Percentiles rank a stretch among this genome's conserved stretches.
phyloP scores from a whole-genome alignment of 2,329 filamentous ascomycete species.

The Cercospora sesami region DNA sequence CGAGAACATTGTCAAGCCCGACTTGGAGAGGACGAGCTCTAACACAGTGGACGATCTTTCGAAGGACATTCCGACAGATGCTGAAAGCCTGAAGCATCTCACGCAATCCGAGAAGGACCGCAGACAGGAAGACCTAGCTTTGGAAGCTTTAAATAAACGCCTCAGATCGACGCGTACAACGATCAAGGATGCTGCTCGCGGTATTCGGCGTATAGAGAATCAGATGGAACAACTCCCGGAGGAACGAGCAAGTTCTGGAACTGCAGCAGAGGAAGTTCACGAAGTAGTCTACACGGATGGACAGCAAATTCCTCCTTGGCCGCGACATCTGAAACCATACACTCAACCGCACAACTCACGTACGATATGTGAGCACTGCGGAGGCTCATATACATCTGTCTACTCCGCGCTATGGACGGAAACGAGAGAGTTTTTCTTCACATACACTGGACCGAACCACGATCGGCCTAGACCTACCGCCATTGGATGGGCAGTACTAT shows the following conservation, averaged over 20 bases:
- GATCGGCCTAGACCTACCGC: slow-evolving; percentile 41
- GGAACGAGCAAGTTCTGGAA: not conserved
- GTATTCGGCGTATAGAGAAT: slow-evolving; percentile 46
- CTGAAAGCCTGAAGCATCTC: slow-evolving; percentile 16
- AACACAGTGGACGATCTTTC: slow-evolving; percentile 18
- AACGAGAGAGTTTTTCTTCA: slow-evolving; percentile 35
- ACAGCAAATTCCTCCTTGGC: slow-evolving; percentile 5
- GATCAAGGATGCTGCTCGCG: slow-evolving; percentile 47
- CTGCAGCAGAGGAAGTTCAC: not conserved
- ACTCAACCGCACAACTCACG: slow-evolving; percentile 19
- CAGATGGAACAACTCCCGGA: slow-evolving; percentile 38
- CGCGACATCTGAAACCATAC: slow-evolving; percentile 14
- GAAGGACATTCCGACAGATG: slow-evolving; percentile 8
- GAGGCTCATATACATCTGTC: slow-evolving; percentile 30
- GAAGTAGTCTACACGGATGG: not conserved
- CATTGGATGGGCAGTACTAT: slow-evolving; percentile 44
- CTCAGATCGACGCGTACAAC: slow-evolving; percentile 44
- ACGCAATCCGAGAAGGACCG: slow-evolving; percentile 46
- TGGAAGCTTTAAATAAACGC: slow-evolving; percentile 46
- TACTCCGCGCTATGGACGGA: slow-evolving; percentile 36
- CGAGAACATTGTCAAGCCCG: slow-evolving; percentile 45
- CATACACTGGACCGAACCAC: slow-evolving; percentile 21
- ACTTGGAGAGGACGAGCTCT: slow-evolving; percentile 30
- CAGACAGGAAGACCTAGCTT: slow-evolving; percentile 44
- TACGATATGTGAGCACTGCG: slow-evolving; percentile 32